Conservation (phyloP, 2,329 filamentous ascomycete species). For the Paraphoma sp. region DNA sequence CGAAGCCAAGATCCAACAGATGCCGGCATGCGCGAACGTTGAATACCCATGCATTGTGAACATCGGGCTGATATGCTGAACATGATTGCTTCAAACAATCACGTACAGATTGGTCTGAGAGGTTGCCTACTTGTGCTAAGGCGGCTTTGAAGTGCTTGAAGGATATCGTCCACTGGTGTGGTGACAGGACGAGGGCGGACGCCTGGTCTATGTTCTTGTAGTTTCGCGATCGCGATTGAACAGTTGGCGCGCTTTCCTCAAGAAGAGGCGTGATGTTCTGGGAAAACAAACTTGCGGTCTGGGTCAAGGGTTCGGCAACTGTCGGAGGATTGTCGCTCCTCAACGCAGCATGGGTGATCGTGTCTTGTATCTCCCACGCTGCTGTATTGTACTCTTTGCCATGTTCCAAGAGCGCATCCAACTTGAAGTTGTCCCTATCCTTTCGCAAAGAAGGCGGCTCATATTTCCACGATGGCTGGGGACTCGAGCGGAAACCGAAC, state of each 20-base stretch:
- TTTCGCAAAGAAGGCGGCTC: slow-evolving; percentile 37
- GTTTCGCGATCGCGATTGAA: too few relatives aligned
- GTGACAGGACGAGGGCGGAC: neutral
- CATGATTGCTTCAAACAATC: too few relatives aligned
- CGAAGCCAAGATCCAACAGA: slow-evolving; percentile 9
- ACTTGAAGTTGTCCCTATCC: slow-evolving; percentile 12
- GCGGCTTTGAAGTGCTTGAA: neutral
- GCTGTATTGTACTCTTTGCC: neutral
- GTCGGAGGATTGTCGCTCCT: neutral
- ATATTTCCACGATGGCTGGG: slow-evolving; percentile 41
- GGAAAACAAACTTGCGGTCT: slow-evolving; percentile 5
- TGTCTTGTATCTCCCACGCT: too few relatives aligned
- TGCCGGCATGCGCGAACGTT: slow-evolving; percentile 19
- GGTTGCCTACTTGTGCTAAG: neutral
- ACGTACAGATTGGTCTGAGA: neutral
- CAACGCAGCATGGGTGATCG: neutral
- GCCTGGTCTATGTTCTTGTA: neutral
- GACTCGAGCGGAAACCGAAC: slow-evolving; percentile 32
- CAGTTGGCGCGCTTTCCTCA: neutral
- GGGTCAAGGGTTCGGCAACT: neutral
- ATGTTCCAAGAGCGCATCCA: slow-evolving; percentile 21
- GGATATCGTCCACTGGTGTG: neutral
- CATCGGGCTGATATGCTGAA: slow-evolving; percentile 1
- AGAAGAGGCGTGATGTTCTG: slow-evolving; percentile 1
- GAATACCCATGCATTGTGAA: slow-evolving; percentile 11